Conservation (phyloP, 306 rosid species). For the Inga oerstediana region DNA sequence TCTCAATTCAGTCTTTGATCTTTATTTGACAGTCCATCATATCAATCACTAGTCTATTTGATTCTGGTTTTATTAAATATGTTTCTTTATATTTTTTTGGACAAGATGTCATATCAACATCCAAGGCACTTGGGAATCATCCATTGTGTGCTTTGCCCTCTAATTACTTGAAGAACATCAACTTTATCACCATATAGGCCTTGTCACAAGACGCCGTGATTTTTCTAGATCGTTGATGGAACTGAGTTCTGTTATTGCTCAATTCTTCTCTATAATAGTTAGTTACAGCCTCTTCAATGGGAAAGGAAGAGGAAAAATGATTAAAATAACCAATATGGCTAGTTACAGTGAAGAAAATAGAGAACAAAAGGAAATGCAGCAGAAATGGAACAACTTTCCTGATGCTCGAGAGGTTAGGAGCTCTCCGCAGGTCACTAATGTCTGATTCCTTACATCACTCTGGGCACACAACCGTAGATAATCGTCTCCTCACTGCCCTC, state of each 20-base stretch:
- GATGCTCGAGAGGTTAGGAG: not conserved
- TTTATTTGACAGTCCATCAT: not conserved
- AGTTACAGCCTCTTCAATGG: not conserved
- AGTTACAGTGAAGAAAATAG: too few species aligned
- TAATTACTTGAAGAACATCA: not conserved
- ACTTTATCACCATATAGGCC: not conserved
- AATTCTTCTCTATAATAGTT: not conserved
- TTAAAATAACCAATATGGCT: not conserved
- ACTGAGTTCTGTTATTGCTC: not conserved
- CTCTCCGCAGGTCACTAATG: not conserved
- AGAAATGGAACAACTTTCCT: not conserved
- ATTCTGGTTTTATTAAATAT: constrained; percentile 16
- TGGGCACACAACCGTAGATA: not conserved
- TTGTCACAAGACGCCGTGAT: not conserved
- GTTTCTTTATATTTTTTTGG: not conserved
- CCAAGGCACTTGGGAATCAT: not conserved
- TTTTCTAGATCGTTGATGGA: not conserved
- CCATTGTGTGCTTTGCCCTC: not conserved
- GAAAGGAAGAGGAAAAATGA: not conserved
- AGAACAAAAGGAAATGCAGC: not conserved
- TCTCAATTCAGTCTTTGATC: constrained; percentile 13
- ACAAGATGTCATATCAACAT: not conserved
- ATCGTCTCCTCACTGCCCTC: not conserved
- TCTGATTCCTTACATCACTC: not conserved
- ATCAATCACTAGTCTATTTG: not conserved